Evolutionary conservation across 2,329 filamentous ascomycete species (phyloP).

Genomic region (Aspergillus chevalieri): DNA sequence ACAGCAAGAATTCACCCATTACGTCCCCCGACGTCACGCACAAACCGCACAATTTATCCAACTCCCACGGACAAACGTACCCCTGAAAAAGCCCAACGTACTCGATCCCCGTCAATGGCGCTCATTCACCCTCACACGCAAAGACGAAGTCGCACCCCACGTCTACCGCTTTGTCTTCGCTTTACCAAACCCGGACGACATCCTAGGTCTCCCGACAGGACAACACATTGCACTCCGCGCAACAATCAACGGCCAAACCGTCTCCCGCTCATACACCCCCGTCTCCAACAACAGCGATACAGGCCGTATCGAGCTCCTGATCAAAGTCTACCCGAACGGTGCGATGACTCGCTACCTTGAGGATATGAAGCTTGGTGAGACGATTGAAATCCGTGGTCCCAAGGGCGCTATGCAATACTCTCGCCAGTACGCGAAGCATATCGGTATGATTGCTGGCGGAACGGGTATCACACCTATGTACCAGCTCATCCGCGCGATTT

Average conservation of each 20-base stretch:
- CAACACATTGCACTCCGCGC: slow-evolving; percentile 50
- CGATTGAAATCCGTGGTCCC: slow-evolving; percentile 24
- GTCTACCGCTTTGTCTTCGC: slow-evolving; percentile 43
- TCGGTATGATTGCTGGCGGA: slow-evolving; percentile 31
- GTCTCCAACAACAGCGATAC: slow-evolving; percentile 22
- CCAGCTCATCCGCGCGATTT: slow-evolving; percentile 56
- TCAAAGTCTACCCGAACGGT: slow-evolving; percentile 25
- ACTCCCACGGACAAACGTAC: not conserved
- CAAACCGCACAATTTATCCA: not conserved
- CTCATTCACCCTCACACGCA: slow-evolving; percentile 37
- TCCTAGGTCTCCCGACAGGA: slow-evolving; percentile 49
- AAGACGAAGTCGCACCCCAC: slow-evolving; percentile 11
- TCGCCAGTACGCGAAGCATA: slow-evolving; percentile 15
- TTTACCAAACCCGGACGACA: slow-evolving; percentile 39
- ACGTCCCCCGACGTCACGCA: slow-evolving; percentile 25
- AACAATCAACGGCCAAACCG: slow-evolving; percentile 37
- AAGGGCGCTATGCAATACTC: slow-evolving; percentile 25
- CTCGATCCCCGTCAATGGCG: slow-evolving; percentile 36
- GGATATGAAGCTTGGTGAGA: slow-evolving; percentile 20
- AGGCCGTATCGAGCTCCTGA: slow-evolving; percentile 22
- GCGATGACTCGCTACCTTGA: slow-evolving; percentile 20
- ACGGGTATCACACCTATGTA: slow-evolving; percentile 46
- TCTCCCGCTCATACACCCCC: slow-evolving; percentile 49
- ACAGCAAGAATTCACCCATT: slow-evolving; percentile 19
- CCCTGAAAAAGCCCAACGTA: slow-evolving; percentile 23